These are phyloP conservation scores for Crithidia thermophila DNA, from an alignment of 208 protist species.

Conservation along the genomic window DNA sequence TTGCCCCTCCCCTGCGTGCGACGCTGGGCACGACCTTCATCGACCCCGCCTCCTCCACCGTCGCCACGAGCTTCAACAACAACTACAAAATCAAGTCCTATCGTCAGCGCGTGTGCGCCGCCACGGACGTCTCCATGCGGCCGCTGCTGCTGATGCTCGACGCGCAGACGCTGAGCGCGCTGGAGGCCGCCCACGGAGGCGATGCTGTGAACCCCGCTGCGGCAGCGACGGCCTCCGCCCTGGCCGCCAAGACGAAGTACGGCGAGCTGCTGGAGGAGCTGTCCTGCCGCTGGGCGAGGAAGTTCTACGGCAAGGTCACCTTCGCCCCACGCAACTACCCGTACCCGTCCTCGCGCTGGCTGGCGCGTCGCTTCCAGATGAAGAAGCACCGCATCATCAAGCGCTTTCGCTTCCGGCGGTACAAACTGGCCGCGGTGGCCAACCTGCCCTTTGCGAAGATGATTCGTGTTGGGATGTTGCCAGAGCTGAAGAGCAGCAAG, in stretches of 20 bases:
- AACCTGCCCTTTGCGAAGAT: conserved; percentile 92
- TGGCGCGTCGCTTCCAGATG: conserved; percentile 88
- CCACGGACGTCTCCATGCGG: conserved; percentile 77
- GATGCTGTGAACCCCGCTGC: not conserved
- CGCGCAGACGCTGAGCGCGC: not conserved
- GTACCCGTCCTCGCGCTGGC: conserved; percentile 86
- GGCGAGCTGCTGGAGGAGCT: conserved; percentile 62
- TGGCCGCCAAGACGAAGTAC: conserved; percentile 11
- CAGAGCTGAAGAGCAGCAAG: conserved; percentile 91
- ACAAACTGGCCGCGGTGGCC: conserved; percentile 89
- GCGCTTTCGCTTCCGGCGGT: conserved; percentile 88
- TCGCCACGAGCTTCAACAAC: conserved; percentile 52
- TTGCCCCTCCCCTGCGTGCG: conserved; percentile 18
- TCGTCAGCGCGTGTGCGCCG: conserved; percentile 53
- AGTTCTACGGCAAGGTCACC: conserved; percentile 89
- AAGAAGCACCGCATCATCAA: conserved; percentile 92
- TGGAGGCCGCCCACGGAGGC: not conserved
- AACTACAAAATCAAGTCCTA: conserved; percentile 64
- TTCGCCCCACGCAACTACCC: conserved; percentile 87
- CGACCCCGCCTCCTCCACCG: conserved; percentile 47
- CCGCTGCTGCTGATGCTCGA: conserved; percentile 43
- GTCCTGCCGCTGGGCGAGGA: conserved; percentile 76
- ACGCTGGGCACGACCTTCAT: conserved; percentile 69
- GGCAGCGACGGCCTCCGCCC: not conserved
- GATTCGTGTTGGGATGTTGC: conserved; percentile 92